Base-by-base conservation (phyloP, 441 rosid genomes). In the Gossypium davidsonii region DNA sequence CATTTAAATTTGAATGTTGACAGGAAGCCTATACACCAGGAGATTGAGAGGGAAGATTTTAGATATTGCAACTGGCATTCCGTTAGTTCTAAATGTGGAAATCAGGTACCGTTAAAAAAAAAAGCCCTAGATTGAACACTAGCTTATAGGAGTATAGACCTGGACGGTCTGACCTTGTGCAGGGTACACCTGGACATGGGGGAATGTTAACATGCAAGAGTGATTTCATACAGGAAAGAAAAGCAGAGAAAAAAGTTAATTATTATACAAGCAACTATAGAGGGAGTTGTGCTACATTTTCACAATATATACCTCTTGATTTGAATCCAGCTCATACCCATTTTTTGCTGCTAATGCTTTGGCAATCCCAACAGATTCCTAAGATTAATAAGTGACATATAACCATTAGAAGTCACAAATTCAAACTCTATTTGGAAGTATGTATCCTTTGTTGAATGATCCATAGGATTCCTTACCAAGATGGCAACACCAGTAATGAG, bases 351-450 rank as follows among this genome's bases (percentile, higher is more conserved):
- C 97, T 81, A 93, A 85, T 70, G 98, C 96, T 89, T 93, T 93
- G 75, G 98, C 97, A 69, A 93, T 91, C 55, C 98, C 97, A 44
- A 93, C 98, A 75, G 98, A 93, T 85, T 93, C 97, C 97, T 93
- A 79, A 52, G 84, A 34, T 79, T 67, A 73, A 82, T 3, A 63
- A 69, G 34, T 28, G 61, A 52, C 17, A 48, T 73, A 8, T 74
- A 23, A 21, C 42, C 52, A 79, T 12, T 56, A 20, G 60, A 63
- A 62, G 37, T 63, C 53, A 58, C 51, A 46, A 46, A 9, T 10
- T 14, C 14, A 46, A 11, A 73, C 55, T 75, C 67, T 64, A 74
- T 60, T 17, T 20, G 75, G 26, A 31, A 74, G 67, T 20, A 14
- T 70, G 58, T 28, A 67, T 73, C 18, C 34, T 25, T 28, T 49